Percentiles rank a stretch among this genome's conserved stretches.
phyloP scores from a whole-genome alignment of 148 eudicot genomes.

The Linanthus parryae region DNA sequence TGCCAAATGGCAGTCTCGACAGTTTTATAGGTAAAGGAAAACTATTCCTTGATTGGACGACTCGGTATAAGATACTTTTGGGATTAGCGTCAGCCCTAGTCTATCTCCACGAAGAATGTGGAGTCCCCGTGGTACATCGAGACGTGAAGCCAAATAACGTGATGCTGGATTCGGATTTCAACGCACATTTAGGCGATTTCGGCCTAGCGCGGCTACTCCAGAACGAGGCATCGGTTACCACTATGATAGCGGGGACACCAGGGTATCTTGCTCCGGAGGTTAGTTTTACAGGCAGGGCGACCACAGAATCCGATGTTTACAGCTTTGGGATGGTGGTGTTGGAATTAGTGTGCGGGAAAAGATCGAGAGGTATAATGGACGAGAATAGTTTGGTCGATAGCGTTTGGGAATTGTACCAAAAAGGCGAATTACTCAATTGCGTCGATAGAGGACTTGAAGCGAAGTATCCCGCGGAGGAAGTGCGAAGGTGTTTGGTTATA shows the following conservation, averaged over 20 bases:
- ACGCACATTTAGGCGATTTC: conserved; percentile 68
- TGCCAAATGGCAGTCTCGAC: conserved; percentile 76
- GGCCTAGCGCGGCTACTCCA: conserved; percentile 60
- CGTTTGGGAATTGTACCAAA: conserved; percentile 39
- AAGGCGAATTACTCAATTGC: conserved; percentile 24
- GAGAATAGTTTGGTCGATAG: conserved; percentile 51
- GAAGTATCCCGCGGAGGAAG: conserved; percentile 31
- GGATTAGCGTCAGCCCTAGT: conserved; percentile 58
- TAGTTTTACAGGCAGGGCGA: conserved; percentile 59
- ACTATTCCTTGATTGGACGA: conserved; percentile 31
- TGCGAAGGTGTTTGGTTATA: conserved; percentile 23
- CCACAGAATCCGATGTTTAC: conserved; percentile 64
- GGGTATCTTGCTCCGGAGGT: conserved; percentile 87
- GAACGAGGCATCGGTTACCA: conserved; percentile 39
- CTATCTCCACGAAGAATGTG: conserved; percentile 82
- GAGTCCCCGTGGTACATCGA: conserved; percentile 54
- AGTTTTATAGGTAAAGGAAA: conserved; percentile 36
- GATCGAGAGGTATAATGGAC: conserved; percentile 54
- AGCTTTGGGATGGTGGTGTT: conserved; percentile 72
- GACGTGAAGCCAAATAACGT: conserved; percentile 80
- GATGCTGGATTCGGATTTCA: conserved; percentile 54
- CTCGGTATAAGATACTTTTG: conserved; percentile 35
- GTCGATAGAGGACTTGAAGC: conserved; percentile 36
- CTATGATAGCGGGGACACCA: conserved; percentile 69
- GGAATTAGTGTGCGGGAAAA: conserved; percentile 63